Conservation (phyloP, 2,329 filamentous ascomycete species). For the Juglanconis oblonga region DNA sequence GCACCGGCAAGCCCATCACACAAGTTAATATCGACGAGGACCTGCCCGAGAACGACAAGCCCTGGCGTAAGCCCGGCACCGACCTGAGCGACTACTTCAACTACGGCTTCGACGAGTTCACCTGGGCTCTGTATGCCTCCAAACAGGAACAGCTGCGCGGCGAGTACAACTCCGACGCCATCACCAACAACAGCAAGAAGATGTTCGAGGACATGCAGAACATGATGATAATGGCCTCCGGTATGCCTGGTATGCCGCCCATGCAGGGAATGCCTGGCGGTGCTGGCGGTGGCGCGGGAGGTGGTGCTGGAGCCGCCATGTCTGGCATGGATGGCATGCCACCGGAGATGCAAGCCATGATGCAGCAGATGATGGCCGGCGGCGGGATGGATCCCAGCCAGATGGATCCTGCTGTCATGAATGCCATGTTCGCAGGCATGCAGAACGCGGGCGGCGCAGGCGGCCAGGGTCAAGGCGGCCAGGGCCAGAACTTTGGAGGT, state of each 20-base stretch:
- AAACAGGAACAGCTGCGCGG: constrained; percentile 79
- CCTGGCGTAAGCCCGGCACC: constrained; percentile 91
- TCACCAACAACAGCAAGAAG: constrained; percentile 70
- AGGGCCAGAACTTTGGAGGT: constrained; percentile 50
- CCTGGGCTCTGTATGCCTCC: constrained; percentile 89
- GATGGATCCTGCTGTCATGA: constrained; percentile 60
- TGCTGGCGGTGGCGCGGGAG: constrained; percentile 25
- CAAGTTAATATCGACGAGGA: constrained; percentile 73
- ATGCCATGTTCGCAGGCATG: constrained; percentile 59
- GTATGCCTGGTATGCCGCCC: constrained; percentile 34
- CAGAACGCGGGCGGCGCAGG: constrained; percentile 43
- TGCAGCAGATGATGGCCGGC: constrained; percentile 65
- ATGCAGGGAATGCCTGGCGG: constrained; percentile 37
- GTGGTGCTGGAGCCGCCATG: constrained; percentile 36
- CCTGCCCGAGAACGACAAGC: constrained; percentile 79
- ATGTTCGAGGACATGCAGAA: constrained; percentile 68
- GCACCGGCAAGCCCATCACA: constrained; percentile 76
- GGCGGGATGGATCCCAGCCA: constrained; percentile 63
- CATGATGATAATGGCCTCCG: constrained; percentile 61
- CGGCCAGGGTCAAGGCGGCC: constrained; percentile 43
- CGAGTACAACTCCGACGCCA: constrained; percentile 67
- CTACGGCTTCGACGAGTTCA: constrained; percentile 98
- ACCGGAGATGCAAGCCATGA: constrained; percentile 65
- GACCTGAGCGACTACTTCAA: constrained; percentile 98
- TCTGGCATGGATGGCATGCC: constrained; percentile 61